Conservation (phyloP, 2,329 filamentous ascomycete genomes). For the Xylaria sp. region DNA sequence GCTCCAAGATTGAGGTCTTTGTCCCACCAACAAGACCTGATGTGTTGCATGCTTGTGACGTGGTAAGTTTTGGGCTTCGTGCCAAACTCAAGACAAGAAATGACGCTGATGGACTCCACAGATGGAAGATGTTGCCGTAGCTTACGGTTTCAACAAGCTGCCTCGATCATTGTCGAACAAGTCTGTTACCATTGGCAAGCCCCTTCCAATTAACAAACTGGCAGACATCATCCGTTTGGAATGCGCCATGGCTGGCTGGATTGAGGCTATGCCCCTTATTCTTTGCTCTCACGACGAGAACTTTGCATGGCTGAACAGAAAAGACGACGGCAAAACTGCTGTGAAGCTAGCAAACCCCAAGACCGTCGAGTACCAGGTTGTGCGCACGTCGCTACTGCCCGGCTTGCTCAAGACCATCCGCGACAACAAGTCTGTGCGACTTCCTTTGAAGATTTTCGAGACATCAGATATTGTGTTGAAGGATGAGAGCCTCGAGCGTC, state of each 20-base stretch:
- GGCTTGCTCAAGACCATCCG: slow-evolving; percentile 73
- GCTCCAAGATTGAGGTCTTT: slow-evolving; percentile 67
- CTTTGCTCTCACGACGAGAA: slow-evolving; percentile 98
- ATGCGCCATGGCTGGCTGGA: slow-evolving; percentile 91
- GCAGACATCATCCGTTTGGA: slow-evolving; percentile 85
- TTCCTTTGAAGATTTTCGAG: slow-evolving; percentile 76
- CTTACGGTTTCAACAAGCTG: slow-evolving; percentile 95
- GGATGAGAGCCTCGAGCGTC: slow-evolving; percentile 69
- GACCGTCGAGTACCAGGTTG: slow-evolving; percentile 73
- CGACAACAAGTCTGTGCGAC: slow-evolving; percentile 69
- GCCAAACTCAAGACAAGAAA: neutral
- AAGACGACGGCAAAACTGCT: slow-evolving; percentile 65
- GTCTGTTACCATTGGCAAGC: slow-evolving; percentile 65
- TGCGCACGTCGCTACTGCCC: slow-evolving; percentile 67
- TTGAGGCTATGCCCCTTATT: slow-evolving; percentile 91
- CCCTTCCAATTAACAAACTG: slow-evolving; percentile 89
- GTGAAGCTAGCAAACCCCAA: slow-evolving; percentile 73
- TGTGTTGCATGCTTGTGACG: slow-evolving; percentile 91
- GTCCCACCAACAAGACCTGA: slow-evolving; percentile 89
- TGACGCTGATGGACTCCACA: slow-evolving; percentile 7
- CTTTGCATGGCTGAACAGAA: slow-evolving; percentile 82
- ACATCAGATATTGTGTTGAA: slow-evolving; percentile 82
- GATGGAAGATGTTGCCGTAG: slow-evolving; percentile 97
- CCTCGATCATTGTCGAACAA: slow-evolving; percentile 82
- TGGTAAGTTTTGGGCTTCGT: slow-evolving; percentile 35